Percentiles rank a stretch among this genome's conserved stretches.
Evolutionary conservation across 352 stramenopile species (phyloP).

Genomic region (Phytophthora hibernalis): DNA sequence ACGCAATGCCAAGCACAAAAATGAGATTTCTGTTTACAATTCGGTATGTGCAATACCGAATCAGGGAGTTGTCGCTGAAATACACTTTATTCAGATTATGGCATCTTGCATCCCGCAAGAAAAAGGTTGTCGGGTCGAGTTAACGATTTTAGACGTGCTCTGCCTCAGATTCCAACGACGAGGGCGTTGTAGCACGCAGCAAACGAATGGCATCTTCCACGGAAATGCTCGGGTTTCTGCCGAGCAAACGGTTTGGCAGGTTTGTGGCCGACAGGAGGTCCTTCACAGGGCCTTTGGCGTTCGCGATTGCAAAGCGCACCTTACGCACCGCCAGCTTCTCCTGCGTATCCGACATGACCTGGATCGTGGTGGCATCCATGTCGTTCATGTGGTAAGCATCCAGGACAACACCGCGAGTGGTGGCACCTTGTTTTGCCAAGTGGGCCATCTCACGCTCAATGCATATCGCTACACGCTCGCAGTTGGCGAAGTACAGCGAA

Average conservation of each 20-base stretch:
- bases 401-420: slow-evolving; percentile 47
- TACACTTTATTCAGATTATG: neutral
- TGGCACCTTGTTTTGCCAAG: slow-evolving; percentile 26
- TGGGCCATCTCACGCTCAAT: slow-evolving; percentile 49
- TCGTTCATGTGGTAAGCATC: slow-evolving; percentile 62
- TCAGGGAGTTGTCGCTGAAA: neutral
- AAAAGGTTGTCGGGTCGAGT: neutral
- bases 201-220: slow-evolving; percentile 40
- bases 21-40: no score
- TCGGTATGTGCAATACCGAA: no score
- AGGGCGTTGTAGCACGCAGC: slow-evolving; percentile 24
- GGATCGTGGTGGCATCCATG: slow-evolving; percentile 65
- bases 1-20: no score
- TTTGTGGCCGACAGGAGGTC: slow-evolving; percentile 53
- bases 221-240: slow-evolving; percentile 25
- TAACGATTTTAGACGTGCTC: slow-evolving; percentile 15
- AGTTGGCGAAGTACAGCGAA: slow-evolving; percentile 71
- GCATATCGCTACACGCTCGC: slow-evolving; percentile 45
- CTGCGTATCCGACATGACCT: slow-evolving; percentile 58
- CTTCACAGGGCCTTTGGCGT: slow-evolving; percentile 46
- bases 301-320: slow-evolving; percentile 47
- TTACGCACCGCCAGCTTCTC: slow-evolving; percentile 54
- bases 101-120: neutral
- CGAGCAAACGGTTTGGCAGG: slow-evolving; percentile 46
- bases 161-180: slow-evolving; percentile 5